Evolutionary conservation across 139 green algal genomes (phyloP).

Genomic region (Microglena sp.): DNA sequence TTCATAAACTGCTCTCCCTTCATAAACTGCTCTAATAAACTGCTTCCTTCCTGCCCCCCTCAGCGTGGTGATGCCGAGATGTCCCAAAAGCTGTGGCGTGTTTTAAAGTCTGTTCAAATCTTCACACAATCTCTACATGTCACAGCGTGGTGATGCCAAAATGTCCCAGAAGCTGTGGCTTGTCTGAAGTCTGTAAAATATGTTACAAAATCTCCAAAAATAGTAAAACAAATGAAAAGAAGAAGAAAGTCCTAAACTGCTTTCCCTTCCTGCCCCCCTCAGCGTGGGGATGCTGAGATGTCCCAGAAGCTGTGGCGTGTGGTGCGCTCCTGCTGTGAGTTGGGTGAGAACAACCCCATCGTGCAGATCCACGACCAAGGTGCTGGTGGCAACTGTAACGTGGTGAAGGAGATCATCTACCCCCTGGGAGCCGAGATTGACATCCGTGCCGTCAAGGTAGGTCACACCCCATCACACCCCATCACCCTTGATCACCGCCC

Average conservation of each 20-base stretch:
- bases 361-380: constrained; percentile 88
- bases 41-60: too few species aligned
- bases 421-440: constrained; percentile 90
- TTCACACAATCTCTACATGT: too few species aligned
- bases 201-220: not conserved
- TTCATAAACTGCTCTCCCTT: too few species aligned
- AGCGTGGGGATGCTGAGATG: constrained; percentile 96
- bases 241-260: too few species aligned
- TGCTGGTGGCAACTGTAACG: constrained; percentile 98
- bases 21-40: too few species aligned
- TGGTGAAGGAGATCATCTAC: constrained; percentile 99
- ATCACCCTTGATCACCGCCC: too few species aligned
- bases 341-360: constrained; percentile 90
- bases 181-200: too few species aligned
- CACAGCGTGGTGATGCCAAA: constrained; percentile 90
- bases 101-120: too few species aligned
- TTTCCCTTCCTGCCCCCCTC: too few species aligned
- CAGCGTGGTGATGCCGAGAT: constrained; percentile 96
- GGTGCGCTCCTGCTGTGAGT: constrained; percentile 90
- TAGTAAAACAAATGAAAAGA: too few species aligned
- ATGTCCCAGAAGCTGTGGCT: constrained; percentile 96
- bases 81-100: constrained; percentile 95
- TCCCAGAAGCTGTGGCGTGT: constrained; percentile 97
- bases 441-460: constrained; percentile 68
- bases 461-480: too few species aligned